Percentiles rank a stretch among this genome's conserved stretches.
Evolutionary conservation across 768 basidiomycete species (phyloP).

Genomic region (Podaxis pistillaris): DNA sequence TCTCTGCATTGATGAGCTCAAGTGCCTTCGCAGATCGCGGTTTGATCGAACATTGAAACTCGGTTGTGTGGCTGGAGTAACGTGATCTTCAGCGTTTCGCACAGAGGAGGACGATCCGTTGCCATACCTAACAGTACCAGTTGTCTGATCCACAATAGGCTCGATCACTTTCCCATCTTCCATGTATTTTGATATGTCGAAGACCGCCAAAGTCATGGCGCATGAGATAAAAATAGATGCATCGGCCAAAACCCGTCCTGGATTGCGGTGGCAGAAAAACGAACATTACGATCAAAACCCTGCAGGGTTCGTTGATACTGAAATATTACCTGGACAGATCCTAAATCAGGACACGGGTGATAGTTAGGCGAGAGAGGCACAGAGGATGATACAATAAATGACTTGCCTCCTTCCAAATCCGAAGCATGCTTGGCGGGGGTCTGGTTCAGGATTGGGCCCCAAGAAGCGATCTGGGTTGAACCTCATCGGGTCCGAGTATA

Average conservation of each 20-base stretch:
- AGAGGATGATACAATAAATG: slow-evolving; percentile 5
- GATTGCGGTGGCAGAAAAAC: slow-evolving; percentile 4
- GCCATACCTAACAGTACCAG: slow-evolving; percentile 45
- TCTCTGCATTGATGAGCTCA: slow-evolving; percentile 29
- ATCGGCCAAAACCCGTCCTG: slow-evolving; percentile 39
- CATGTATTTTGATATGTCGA: slow-evolving; percentile 32
- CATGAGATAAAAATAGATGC: slow-evolving; percentile 39
- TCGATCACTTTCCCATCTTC: slow-evolving; percentile 28
- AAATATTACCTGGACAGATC: slow-evolving; percentile 32
- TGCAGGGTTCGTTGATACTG: slow-evolving; percentile 10
- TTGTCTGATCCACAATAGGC: slow-evolving; percentile 38
- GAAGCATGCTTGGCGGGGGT: slow-evolving; percentile 46
- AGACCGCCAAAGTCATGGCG: slow-evolving; percentile 41
- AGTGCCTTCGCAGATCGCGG: slow-evolving; percentile 40
- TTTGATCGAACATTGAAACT: slow-evolving; percentile 39
- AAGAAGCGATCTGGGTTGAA: slow-evolving; percentile 52
- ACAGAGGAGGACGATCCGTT: background rate
- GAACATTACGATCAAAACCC: background rate
- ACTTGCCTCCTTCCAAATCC: slow-evolving; percentile 52
- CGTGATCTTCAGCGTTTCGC: background rate
- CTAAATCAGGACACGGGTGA: slow-evolving; percentile 17
- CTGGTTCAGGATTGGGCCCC: slow-evolving; percentile 35
- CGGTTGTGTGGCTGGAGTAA: slow-evolving; percentile 35
- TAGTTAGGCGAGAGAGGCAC: background rate
- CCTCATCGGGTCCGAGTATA: slow-evolving; percentile 40